Evolutionary conservation across 495 filamentous ascomycete species (phyloP).

Genomic region (Chaetomidium leptoderma): DNA sequence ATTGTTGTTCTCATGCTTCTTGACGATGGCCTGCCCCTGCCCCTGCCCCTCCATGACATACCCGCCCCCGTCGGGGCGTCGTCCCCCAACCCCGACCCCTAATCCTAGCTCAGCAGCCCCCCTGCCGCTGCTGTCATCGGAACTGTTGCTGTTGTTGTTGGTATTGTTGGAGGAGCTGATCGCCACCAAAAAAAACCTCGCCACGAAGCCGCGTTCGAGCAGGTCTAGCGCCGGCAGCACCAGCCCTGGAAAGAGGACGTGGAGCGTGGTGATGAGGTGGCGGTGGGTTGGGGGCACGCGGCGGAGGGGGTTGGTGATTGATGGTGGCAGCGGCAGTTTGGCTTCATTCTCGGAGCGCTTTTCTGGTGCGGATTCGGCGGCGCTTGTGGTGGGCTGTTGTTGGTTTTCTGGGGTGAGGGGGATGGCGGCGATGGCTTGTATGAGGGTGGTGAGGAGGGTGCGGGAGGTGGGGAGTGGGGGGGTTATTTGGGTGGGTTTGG

Average conservation of each 20-base stretch:
- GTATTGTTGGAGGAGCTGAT: not conserved
- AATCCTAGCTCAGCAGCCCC: too few species aligned
- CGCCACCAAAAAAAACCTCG: constrained; percentile 23
- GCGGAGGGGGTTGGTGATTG: constrained; percentile 37
- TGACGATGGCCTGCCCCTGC: not conserved
- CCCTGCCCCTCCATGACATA: too few species aligned
- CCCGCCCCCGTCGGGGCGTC: too few species aligned
- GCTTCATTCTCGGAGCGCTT: not conserved
- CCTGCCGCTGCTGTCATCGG: not conserved
- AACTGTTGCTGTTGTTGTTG: not conserved
- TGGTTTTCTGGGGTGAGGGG: constrained; percentile 20
- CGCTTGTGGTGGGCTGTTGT: too few species aligned
- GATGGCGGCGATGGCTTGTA: constrained; percentile 40
- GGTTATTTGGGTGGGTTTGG: not conserved
- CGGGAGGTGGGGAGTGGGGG: constrained; percentile 37
- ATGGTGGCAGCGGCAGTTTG: too few species aligned
- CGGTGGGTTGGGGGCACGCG: constrained; percentile 37
- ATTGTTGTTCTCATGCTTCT: too few species aligned
- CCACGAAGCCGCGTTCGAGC: constrained; percentile 68
- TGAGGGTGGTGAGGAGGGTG: constrained; percentile 43
- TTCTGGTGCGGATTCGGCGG: too few species aligned
- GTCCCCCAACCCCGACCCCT: too few species aligned
- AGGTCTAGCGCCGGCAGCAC: constrained; percentile 76
- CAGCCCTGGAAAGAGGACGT: constrained; percentile 57
- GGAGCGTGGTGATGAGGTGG: constrained; percentile 54